A percentile compares a stretch with the other conserved stretches of the same genome.
phyloP scores from a whole-genome alignment of 2,329 filamentous ascomycete genomes.

The Lachnellula occidentalis region DNA sequence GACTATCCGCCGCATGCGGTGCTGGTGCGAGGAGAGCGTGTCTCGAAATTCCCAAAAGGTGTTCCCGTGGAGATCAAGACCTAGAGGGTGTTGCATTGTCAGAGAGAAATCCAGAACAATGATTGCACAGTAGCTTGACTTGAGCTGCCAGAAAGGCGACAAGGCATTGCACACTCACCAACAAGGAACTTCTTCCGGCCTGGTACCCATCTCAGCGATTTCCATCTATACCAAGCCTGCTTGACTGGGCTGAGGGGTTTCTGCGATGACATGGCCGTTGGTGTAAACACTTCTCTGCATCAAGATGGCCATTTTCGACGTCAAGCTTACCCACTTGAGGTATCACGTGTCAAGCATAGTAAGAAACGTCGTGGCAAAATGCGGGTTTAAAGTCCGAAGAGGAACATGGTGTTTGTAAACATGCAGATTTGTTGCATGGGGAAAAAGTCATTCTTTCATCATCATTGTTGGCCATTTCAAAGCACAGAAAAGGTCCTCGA shows the following conservation, averaged over 20 bases:
- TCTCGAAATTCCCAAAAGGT: slow-evolving; percentile 66
- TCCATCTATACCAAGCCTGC: slow-evolving; percentile 53
- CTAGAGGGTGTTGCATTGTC: slow-evolving; percentile 32
- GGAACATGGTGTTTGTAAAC: too few relatives aligned
- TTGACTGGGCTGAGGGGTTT: slow-evolving; percentile 19
- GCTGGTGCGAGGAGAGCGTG: slow-evolving; percentile 29
- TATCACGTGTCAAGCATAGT: too few relatives aligned
- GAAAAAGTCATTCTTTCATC: too few relatives aligned
- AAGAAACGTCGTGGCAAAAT: too few relatives aligned
- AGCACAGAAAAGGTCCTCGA: too few relatives aligned
- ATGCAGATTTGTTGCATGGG: too few relatives aligned
- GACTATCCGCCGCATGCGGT: slow-evolving; percentile 57
- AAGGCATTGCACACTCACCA: slow-evolving; percentile 38
- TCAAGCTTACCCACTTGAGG: not conserved
- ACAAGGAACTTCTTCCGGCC: slow-evolving; percentile 60
- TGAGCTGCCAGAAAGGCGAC: not conserved
- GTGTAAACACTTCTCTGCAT: not conserved
- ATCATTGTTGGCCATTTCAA: too few relatives aligned
- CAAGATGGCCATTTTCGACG: not conserved
- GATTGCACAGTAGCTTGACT: not conserved
- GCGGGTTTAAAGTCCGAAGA: too few relatives aligned
- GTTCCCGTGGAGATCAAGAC: slow-evolving; percentile 59
- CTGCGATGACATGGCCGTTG: slow-evolving; percentile 17
- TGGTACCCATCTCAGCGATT: slow-evolving; percentile 50
- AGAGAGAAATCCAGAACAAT: not conserved